Evolutionary conservation across 2,329 filamentous ascomycete species (phyloP).

Genomic region (Aureobasidium sp.): DNA sequence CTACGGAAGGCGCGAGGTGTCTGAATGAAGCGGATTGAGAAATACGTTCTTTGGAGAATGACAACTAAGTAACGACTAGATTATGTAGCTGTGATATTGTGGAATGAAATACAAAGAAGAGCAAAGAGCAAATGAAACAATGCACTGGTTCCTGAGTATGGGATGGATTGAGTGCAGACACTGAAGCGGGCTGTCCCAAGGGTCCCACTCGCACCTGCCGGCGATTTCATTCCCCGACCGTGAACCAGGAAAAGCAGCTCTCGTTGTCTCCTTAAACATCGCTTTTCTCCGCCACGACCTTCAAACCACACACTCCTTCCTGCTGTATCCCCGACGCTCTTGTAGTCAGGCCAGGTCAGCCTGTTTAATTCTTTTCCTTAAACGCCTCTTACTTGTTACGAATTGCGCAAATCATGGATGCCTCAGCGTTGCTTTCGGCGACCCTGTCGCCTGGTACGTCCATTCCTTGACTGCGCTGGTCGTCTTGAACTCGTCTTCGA

Average conservation of each 20-base stretch:
- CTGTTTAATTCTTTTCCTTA: conserved; percentile 3
- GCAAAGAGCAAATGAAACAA: neutral
- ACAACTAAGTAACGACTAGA: neutral
- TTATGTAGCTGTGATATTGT: neutral
- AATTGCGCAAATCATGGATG: conserved; percentile 62
- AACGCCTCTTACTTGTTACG: neutral
- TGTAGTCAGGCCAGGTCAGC: conserved; percentile 7
- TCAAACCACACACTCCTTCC: conserved; percentile 7
- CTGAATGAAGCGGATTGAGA: neutral
- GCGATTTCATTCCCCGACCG: conserved; percentile 3
- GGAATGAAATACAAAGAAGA: neutral
- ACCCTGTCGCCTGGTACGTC: conserved; percentile 86
- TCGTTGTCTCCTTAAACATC: conserved; percentile 1
- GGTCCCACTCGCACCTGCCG: conserved; percentile 10
- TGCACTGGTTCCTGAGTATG: neutral
- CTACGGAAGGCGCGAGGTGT: neutral
- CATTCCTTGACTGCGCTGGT: conserved; percentile 22
- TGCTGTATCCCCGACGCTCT: neutral
- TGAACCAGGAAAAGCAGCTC: neutral
- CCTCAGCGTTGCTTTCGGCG: conserved; percentile 95
- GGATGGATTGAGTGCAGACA: neutral
- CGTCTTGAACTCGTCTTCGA: neutral
- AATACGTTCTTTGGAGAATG: neutral
- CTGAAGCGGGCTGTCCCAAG: conserved; percentile 8
- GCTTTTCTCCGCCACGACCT: conserved; percentile 5